Base-by-base conservation (phyloP, 176 grass and related monocot genomes). In the Alloteropsis semialata region DNA sequence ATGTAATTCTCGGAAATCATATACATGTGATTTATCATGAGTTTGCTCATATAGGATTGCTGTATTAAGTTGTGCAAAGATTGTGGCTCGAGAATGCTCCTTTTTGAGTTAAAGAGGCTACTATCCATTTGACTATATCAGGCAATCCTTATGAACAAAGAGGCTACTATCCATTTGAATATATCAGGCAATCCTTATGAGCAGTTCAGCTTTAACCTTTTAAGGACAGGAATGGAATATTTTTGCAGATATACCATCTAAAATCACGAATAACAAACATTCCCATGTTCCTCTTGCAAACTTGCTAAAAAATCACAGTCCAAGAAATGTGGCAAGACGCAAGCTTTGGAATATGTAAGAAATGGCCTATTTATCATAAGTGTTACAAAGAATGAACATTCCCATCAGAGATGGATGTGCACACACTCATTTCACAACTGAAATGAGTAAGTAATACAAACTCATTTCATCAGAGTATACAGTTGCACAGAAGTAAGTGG, bases 21-120 rank as follows among this genome's bases (percentile, higher is more conserved):
- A 21, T 29, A 73, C 21, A 65, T 43, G 27, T 30, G 30, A 80
- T 41, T 11, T 64, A 63, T 72, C 56, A 30, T 28, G 17, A 64
- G 18, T 74, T 78, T 85, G 44, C 71, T 44, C 28, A 51, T 72
- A 33, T 42, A 65, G 14, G 28, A 80, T 65, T 86, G 66, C 18
- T n/a, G 43, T 18, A 80, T 18, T 54, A 44, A 79, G 39, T 32
- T 74, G 39, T 44, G 57, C 56, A 64, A 86, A 34, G 13, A 36
- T 73, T 65, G n/a, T 21, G 19, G 50, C 22, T 56, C 62, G 44
- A 46, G 21, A 77, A 84, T 76, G 30, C 5, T 68, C 37, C 10
- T 48, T 43, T 33, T 48, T 16, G 28, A 44, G 1, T 18, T 30
- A 4, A 66, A 84, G 60, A 53, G 6, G 21, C 33, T 55, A 76